phyloP scores from a whole-genome alignment of 2,329 filamentous ascomycete genomes.

The Diaporthe australafricana region DNA sequence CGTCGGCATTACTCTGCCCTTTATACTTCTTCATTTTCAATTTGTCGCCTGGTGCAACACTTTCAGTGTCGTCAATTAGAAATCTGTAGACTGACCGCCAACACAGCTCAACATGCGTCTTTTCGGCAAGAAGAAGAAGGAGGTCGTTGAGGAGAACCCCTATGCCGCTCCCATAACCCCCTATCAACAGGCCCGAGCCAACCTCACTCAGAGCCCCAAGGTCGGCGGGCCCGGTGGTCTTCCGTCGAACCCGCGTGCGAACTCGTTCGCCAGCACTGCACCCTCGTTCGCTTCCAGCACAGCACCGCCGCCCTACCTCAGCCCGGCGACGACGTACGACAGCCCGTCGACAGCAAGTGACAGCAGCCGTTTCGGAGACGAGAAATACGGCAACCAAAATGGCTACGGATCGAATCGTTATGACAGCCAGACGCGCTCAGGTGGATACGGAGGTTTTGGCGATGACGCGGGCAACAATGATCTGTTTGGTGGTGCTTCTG shows the following conservation, averaged over 20 bases:
- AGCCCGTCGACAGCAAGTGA: slow-evolving; percentile 42
- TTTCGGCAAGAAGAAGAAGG: slow-evolving; percentile 63
- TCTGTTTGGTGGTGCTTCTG: slow-evolving; percentile 61
- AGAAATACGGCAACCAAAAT: slow-evolving; percentile 62
- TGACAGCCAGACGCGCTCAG: slow-evolving; percentile 57
- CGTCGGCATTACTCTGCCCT: not conserved
- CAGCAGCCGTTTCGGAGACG: slow-evolving; percentile 62
- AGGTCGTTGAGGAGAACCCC: slow-evolving; percentile 62
- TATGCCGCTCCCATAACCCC: slow-evolving; percentile 64
- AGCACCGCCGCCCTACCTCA: slow-evolving; percentile 52
- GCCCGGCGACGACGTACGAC: slow-evolving; percentile 35
- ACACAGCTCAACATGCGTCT: slow-evolving; percentile 51
- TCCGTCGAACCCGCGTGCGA: slow-evolving; percentile 44
- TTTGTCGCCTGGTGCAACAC: not conserved
- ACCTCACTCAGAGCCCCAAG: slow-evolving; percentile 44
- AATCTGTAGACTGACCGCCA: slow-evolving; percentile 3
- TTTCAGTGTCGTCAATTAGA: not conserved
- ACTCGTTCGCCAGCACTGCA: not conserved
- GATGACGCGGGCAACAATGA: slow-evolving; percentile 63
- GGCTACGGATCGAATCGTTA: slow-evolving; percentile 68
- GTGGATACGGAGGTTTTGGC: slow-evolving; percentile 72
- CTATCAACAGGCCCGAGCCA: slow-evolving; percentile 57
- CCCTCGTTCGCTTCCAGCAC: slow-evolving; percentile 39
- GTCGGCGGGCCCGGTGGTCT: slow-evolving; percentile 40
- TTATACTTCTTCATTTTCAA: not conserved